Conservation (phyloP, 129 eudicot genomes). For the Escallonia rubra region DNA sequence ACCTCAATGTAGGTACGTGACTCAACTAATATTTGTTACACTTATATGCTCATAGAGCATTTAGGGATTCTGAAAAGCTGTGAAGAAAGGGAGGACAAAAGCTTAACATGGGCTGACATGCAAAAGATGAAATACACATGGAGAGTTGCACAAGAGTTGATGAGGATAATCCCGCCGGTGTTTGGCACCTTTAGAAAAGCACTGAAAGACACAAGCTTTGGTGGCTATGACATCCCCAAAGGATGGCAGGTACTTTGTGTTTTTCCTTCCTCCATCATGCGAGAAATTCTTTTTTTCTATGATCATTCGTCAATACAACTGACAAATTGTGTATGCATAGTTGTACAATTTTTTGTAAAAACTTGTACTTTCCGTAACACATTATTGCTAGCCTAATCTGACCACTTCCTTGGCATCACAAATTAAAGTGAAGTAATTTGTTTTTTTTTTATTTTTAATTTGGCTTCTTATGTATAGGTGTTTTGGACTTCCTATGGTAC, state of each 20-base stretch:
- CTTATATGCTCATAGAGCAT: constrained; percentile 24
- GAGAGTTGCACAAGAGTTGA: constrained; percentile 34
- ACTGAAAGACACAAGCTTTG: constrained; percentile 26
- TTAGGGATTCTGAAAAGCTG: constrained; percentile 11
- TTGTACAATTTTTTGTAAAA: no score
- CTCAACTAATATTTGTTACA: no score
- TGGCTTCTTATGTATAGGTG: constrained; percentile 1
- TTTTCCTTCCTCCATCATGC: no score
- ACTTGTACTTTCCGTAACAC: no score
- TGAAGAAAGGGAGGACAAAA: constrained; percentile 16
- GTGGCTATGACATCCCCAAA: constrained; percentile 32
- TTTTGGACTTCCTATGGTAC: constrained; percentile 22
- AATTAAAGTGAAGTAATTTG: no score
- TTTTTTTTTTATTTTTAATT: no score
- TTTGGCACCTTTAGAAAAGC: constrained; percentile 26
- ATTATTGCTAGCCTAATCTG: no score
- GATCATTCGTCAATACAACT: no score
- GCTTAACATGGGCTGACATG: constrained; percentile 25
- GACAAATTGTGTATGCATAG: no score
- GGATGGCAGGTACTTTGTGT: constrained; percentile 35
- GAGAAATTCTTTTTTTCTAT: no score
- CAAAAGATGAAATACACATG: constrained; percentile 41
- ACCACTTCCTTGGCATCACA: no score
- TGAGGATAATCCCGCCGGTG: constrained; percentile 33
- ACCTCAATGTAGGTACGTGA: no score